Evolutionary conservation across 2,329 filamentous ascomycete species (phyloP), one percentile per base, ranked within the genome.

Genomic region (Ascochyta clinopodiicola): DNA sequence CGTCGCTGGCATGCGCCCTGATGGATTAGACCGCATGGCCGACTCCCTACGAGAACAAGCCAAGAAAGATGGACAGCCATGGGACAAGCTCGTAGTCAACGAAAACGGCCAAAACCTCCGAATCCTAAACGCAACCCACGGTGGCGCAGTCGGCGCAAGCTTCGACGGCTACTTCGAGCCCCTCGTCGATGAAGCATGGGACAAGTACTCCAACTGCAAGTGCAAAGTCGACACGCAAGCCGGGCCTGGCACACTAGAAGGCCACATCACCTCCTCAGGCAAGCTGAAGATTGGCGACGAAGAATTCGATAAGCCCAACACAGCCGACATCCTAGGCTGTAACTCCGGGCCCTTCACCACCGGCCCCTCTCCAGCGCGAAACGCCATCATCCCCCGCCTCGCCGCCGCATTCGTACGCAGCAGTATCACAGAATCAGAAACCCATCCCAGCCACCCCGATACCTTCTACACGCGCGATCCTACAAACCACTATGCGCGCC

Each of bases 161-260:
- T 55, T 55, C 39, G 21, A 24, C 13, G 52, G 52, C 45, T 55
- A 55, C 36, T 55, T 55, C 24, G 52, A 55, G 36, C 45, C 52
- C 9, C 52, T 55, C 19, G 52, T 55, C 29, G 52, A 55, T 24
- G 45, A 55, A 32, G 52, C 25, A 4, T 55, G 52, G 52, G 17
- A 19, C 17, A 55, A 55, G 15, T 55, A 55, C 40, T 10, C 35
- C 27, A 21, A 25, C 17, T 49, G 45, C 40, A 45, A 45, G 9
- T 55, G 52, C 45, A 38, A 32, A 22, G 17, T 55, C 29, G 37
- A 55, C 36, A 55, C 52, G 13, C 52, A 55, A 17, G 45, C 52
- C 31, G 45, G 45, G 1, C 40, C 52, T 5, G 52, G 52, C 22
- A 22, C 36, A 24, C 45, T 55, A 2, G 39, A 40, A 15, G 52